Conservation (phyloP, 768 basidiomycete genomes). For the Termitomyces sp. region DNA sequence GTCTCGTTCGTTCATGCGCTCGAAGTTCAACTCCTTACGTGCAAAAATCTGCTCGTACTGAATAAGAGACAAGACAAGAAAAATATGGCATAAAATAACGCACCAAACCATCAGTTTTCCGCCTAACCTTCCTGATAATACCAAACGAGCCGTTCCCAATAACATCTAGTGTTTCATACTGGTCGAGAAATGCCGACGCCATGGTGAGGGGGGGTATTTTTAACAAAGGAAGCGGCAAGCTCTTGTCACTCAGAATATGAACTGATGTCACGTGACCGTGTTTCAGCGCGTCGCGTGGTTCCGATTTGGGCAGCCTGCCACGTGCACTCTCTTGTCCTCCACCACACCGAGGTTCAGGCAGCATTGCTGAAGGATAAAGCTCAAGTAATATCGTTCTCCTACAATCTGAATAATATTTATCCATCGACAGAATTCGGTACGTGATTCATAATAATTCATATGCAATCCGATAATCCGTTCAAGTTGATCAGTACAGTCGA, state of each 20-base stretch:
- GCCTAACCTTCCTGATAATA: conserved; percentile 90
- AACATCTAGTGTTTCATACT: conserved; percentile 84
- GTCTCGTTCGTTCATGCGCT: conserved; percentile 94
- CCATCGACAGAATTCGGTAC: neutral
- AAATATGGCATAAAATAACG: conserved; percentile 26
- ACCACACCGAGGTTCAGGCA: neutral
- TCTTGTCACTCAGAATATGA: neutral
- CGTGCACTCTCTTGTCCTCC: too few relatives aligned
- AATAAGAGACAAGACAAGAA: neutral
- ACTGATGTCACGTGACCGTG: conserved; percentile 12
- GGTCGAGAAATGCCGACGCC: conserved; percentile 52
- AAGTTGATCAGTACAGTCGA: too few relatives aligned
- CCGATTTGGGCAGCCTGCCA: too few relatives aligned
- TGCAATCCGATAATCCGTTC: neutral
- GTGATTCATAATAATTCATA: neutral
- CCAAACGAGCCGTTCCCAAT: conserved; percentile 98
- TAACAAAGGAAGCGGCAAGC: neutral
- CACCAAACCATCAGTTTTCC: conserved; percentile 81
- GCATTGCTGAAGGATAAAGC: neutral
- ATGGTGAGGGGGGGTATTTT: conserved; percentile 3
- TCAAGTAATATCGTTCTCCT: neutral
- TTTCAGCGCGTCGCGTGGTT: conserved; percentile 6
- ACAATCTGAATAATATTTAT: neutral
- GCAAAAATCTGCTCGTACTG: conserved; percentile 61
- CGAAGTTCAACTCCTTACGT: conserved; percentile 95